Base-by-base conservation (phyloP, 2,329 filamentous ascomycete genomes). In the Penicillium sclerotigenum region DNA sequence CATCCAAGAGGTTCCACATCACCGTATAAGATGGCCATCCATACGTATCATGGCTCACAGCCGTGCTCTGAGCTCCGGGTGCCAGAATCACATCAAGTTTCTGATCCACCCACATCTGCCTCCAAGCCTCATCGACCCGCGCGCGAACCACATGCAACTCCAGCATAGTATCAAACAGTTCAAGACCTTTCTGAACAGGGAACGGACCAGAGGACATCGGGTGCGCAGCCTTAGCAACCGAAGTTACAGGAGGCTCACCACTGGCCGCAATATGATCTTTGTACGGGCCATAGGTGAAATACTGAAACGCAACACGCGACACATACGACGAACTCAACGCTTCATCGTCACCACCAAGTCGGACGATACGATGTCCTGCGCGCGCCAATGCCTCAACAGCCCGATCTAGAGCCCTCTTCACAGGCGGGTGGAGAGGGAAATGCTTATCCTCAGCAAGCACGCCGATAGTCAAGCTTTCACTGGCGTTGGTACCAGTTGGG, bases 1-100 rank as follows among this genome's bases (percentile, higher is more conserved):
- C 80, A 66, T 84, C 79, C 5, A 84, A 60, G 9, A 83, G 22
- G 56, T 84, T 86, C 65, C 76, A 76, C 29, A 83, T 57, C 18
- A 77, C 64, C 0, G 82, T 83, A 65, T 79, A 84, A 9, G 64
- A 54, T 9, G 67, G 63, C 63, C 61, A 68, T 4, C 65, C 69
- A 47, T 62, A 72, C 0, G 71, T 75, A 64, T 85, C 82, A 63
- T 84, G 80, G 18, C 70, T 71, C 0, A 80, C 76, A 0, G 83
- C 81, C 0, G 80, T 82, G 13, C 71, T 76, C 60, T 81, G 78
- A 6, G 80, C 77, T 4, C 75, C 74, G 4, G 79, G 75, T 50
- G 74, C 75, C n/a, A 85, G 49, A 0, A 84, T 66, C 0, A 77
- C 78, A 66, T 85, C 82, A 4, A 85, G 66, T 8, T 71, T 64